Percentiles rank a stretch among this genome's conserved stretches.
Evolutionary conservation across 768 basidiomycete genomes (phyloP).

Genomic region (Clavaria fumosa): DNA sequence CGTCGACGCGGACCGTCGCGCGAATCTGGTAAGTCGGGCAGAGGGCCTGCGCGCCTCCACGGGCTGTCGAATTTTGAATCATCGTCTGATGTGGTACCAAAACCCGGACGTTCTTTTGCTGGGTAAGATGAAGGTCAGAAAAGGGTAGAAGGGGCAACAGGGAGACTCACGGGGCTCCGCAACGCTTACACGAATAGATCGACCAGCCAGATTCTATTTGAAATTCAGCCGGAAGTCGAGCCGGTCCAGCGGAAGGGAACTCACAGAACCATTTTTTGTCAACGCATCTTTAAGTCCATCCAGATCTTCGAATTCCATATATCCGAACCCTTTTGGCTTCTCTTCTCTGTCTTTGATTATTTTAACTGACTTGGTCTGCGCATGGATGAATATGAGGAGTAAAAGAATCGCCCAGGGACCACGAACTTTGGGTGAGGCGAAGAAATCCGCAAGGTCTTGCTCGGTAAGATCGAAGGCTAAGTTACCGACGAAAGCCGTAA

Average conservation of each 20-base stretch:
- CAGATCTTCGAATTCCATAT: conserved; percentile 84
- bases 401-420: not conserved
- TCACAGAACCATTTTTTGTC: conserved; percentile 49
- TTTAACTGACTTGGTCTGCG: conserved; percentile 69
- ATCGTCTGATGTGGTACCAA: conserved; percentile 44
- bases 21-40: conserved; percentile 49
- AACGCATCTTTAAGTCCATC: conserved; percentile 80
- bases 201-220: conserved; percentile 56
- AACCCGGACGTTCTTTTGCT: conserved; percentile 67
- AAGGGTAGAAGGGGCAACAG: conserved; percentile 4
- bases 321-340: conserved; percentile 95
- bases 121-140: conserved; percentile 9
- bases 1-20: conserved; percentile 53
- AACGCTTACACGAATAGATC: conserved; percentile 80
- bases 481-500: conserved; percentile 95
- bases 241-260: conserved; percentile 14
- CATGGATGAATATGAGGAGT: not conserved
- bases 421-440: conserved; percentile 45
- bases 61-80: conserved; percentile 69
- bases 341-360: conserved; percentile 89
- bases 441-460: conserved; percentile 67
- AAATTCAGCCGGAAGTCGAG: conserved; percentile 6
- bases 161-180: conserved; percentile 80
- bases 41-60: conserved; percentile 82
- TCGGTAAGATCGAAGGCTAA: conserved; percentile 87